These are phyloP conservation scores for Malus sylvestris DNA, from an alignment of 306 rosid genomes.

Conservation along the genomic window DNA sequence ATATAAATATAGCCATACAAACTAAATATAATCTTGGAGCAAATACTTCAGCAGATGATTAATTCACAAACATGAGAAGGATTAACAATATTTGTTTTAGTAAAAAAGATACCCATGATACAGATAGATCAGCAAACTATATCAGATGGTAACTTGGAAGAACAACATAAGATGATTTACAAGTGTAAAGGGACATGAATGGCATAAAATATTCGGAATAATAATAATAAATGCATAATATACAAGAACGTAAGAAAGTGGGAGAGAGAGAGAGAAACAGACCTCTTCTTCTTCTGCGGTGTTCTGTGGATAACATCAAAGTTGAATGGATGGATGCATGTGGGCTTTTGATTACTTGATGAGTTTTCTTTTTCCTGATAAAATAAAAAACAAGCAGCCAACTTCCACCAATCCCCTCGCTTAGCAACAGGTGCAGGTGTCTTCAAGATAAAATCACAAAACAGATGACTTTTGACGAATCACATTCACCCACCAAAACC, in stretches of 20 bases:
- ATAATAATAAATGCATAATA: background rate
- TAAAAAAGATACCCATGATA: background rate
- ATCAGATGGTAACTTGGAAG: background rate
- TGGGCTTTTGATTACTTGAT: background rate
- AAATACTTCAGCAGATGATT: background rate
- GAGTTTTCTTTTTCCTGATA: background rate
- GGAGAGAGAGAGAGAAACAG: slow-evolving; percentile 19
- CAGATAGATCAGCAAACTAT: background rate
- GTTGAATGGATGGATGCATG: slow-evolving; percentile 26
- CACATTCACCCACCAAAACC: slow-evolving; percentile 23
- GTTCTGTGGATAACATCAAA: slow-evolving; percentile 42
- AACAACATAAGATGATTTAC: background rate
- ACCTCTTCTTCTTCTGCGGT: slow-evolving; percentile 21
- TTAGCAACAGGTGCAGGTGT: slow-evolving; percentile 22
- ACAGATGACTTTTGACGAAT: slow-evolving; percentile 33
- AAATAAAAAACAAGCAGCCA: slow-evolving; percentile 36
- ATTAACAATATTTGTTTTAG: background rate
- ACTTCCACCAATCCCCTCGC: slow-evolving; percentile 38
- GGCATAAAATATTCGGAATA: background rate
- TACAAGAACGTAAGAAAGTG: background rate
- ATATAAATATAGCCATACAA: too few species aligned
- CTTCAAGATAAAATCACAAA: slow-evolving; percentile 17
- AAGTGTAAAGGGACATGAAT: background rate
- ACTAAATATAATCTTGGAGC: background rate
- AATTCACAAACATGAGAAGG: background rate